Evolutionary conservation across 495 filamentous ascomycete species (phyloP).

Genomic region (Aspergillus saccharolyticus): DNA sequence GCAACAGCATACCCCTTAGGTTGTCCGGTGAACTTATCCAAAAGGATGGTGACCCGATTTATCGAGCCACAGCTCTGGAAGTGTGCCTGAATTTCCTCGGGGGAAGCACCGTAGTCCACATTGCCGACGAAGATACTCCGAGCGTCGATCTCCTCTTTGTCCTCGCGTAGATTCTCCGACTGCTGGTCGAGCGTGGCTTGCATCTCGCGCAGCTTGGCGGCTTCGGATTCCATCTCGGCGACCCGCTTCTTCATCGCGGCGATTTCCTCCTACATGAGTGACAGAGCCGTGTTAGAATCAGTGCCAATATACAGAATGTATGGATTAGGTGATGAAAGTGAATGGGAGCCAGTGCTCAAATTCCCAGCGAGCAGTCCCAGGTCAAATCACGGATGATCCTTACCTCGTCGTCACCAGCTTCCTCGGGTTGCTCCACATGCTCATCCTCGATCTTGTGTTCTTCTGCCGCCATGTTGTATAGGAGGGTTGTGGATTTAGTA

Average conservation of each 20-base stretch:
- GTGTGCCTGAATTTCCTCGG: conserved; percentile 98
- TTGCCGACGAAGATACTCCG: conserved; percentile 98
- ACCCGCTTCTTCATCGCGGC: conserved; percentile 96
- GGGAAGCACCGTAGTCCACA: conserved; percentile 95
- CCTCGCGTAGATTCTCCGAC: conserved; percentile 74
- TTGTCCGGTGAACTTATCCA: conserved; percentile 97
- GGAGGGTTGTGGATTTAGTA: background rate
- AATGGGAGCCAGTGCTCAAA: conserved; percentile 2
- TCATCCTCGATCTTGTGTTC: conserved; percentile 36
- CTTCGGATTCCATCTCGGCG: conserved; percentile 98
- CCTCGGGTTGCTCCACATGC: conserved; percentile 34
- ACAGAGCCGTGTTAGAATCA: background rate
- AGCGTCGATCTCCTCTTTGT: conserved; percentile 92
- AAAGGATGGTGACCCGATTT: conserved; percentile 94
- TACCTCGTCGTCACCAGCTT: conserved; percentile 45
- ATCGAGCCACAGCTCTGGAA: conserved; percentile 98
- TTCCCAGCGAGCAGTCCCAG: background rate
- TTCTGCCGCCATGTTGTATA: conserved; percentile 31
- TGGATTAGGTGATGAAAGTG: background rate
- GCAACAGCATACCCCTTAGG: conserved; percentile 79
- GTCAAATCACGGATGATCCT: background rate
- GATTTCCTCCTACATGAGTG: conserved; percentile 91
- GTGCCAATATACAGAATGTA: background rate
- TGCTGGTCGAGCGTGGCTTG: conserved; percentile 84
- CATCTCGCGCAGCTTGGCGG: conserved; percentile 95